A percentile compares a stretch with the other conserved stretches of the same genome.
Conservation (phyloP, 495 filamentous ascomycete genomes). For the Trichoderma orchidacearum region DNA sequence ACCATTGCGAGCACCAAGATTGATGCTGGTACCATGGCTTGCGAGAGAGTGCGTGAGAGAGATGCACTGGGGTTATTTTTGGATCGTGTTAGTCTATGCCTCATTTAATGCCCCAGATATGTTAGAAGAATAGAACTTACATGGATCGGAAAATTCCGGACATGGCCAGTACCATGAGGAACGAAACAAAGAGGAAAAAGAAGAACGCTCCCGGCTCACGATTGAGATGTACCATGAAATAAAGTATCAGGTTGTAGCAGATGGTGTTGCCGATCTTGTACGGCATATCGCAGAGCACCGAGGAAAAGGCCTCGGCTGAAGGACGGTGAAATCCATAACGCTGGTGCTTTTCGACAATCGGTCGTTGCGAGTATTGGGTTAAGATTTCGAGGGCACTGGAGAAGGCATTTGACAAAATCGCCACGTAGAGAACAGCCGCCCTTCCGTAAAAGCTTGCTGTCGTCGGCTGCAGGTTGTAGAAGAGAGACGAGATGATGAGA, state of each 20-base stretch:
- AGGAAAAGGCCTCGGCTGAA: conserved; percentile 72
- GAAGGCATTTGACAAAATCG: conserved; percentile 54
- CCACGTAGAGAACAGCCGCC: conserved; percentile 51
- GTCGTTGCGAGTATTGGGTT: conserved; percentile 71
- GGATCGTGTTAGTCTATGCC: no score
- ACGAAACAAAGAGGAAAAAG: conserved; percentile 59
- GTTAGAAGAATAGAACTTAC: neutral
- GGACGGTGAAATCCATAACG: conserved; percentile 90
- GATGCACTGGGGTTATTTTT: neutral
- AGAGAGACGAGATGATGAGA: conserved; percentile 50
- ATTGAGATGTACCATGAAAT: conserved; percentile 76
- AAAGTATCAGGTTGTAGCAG: conserved; percentile 56
- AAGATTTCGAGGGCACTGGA: conserved; percentile 44
- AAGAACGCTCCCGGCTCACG: conserved; percentile 68
- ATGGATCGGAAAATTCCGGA: conserved; percentile 75
- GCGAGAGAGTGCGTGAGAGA: neutral
- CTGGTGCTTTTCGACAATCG: conserved; percentile 84
- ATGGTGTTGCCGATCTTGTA: conserved; percentile 41
- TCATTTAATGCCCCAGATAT: no score
- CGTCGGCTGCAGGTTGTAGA: conserved; percentile 38
- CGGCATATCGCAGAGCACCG: conserved; percentile 71
- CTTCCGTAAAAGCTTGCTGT: conserved; percentile 46
- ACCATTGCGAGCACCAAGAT: conserved; percentile 59
- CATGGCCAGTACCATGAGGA: conserved; percentile 55
- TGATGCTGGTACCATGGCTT: conserved; percentile 1